A percentile compares a stretch with the other conserved stretches of the same genome.
These are phyloP conservation scores for Basidioascus undulatus DNA, from an alignment of 768 basidiomycete species.

Conservation along the genomic window DNA sequence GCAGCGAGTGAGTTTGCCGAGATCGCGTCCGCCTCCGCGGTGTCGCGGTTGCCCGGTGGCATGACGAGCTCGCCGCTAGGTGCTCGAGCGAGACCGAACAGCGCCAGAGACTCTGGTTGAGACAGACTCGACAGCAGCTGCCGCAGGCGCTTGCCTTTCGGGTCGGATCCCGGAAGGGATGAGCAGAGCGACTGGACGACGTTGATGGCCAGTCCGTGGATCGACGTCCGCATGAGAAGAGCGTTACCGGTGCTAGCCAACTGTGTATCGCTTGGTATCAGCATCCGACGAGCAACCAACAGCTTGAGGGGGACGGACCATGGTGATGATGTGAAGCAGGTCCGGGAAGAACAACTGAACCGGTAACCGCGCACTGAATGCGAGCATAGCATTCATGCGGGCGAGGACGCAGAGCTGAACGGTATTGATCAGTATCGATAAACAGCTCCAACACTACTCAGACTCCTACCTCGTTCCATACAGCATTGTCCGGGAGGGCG, in stretches of 20 bases:
- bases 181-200: slow-evolving; percentile 52
- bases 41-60: no score
- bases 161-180: no score
- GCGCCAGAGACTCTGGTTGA: slow-evolving; percentile 30
- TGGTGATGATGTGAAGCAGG: slow-evolving; percentile 48
- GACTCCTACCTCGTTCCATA: slow-evolving; percentile 38
- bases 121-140: slow-evolving; percentile 37
- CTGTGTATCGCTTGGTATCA: no score
- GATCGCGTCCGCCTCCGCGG: slow-evolving; percentile 23
- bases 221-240: slow-evolving; percentile 45
- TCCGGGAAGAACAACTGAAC: slow-evolving; percentile 60
- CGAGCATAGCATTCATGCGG: slow-evolving; percentile 46
- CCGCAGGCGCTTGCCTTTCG: slow-evolving; percentile 35
- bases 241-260: slow-evolving; percentile 53
- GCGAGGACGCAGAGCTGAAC: slow-evolving; percentile 20
- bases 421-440: background rate
- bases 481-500: slow-evolving; percentile 39
- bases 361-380: slow-evolving; percentile 38
- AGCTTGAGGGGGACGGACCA: no score
- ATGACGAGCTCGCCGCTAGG: slow-evolving; percentile 51
- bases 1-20: slow-evolving; percentile 41
- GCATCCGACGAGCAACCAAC: no score
- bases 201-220: slow-evolving; percentile 61
- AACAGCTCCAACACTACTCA: background rate
- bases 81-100: slow-evolving; percentile 47